These are phyloP conservation scores for Pythium biforme DNA, from an alignment of 352 stramenopile species.

Conservation along the genomic window DNA sequence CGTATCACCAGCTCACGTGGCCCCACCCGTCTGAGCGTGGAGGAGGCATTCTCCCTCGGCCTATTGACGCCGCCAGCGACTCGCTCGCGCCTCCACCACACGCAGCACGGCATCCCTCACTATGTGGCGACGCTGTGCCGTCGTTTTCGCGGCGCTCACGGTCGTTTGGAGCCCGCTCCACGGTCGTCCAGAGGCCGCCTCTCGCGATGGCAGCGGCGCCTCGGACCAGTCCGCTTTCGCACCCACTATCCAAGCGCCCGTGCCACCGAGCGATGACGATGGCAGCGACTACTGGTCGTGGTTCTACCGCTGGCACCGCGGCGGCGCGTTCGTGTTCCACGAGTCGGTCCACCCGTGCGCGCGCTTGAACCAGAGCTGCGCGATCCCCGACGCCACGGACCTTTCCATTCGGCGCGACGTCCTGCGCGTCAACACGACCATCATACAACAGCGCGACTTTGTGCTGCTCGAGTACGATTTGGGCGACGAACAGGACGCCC, in stretches of 20 bases:
- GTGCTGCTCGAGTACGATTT: slow-evolving; percentile 28
- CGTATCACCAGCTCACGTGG: too few species aligned
- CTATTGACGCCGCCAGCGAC: not conserved
- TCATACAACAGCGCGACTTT: slow-evolving; percentile 30
- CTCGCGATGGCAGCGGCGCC: too few species aligned
- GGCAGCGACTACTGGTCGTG: slow-evolving; percentile 15
- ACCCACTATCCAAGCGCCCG: too few species aligned
- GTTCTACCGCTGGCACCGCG: slow-evolving; percentile 36
- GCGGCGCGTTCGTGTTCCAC: slow-evolving; percentile 37
- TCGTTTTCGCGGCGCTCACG: not conserved
- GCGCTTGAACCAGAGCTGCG: slow-evolving; percentile 21
- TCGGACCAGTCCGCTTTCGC: too few species aligned
- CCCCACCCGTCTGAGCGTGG: too few species aligned
- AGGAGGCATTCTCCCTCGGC: too few species aligned
- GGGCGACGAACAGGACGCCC: not conserved
- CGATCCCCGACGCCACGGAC: slow-evolving; percentile 17
- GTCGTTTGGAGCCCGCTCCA: slow-evolving; percentile 6
- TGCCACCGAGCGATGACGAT: too few species aligned
- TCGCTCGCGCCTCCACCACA: not conserved
- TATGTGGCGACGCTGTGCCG: not conserved
- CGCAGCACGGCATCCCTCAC: not conserved
- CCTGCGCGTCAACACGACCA: slow-evolving; percentile 36
- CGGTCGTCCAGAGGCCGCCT: not conserved
- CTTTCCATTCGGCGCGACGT: not conserved
- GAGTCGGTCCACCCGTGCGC: slow-evolving; percentile 33